These are phyloP conservation scores for Sporisorium sorghi DNA, from an alignment of 1,284 basidiomycete species.

Conservation along the genomic window DNA sequence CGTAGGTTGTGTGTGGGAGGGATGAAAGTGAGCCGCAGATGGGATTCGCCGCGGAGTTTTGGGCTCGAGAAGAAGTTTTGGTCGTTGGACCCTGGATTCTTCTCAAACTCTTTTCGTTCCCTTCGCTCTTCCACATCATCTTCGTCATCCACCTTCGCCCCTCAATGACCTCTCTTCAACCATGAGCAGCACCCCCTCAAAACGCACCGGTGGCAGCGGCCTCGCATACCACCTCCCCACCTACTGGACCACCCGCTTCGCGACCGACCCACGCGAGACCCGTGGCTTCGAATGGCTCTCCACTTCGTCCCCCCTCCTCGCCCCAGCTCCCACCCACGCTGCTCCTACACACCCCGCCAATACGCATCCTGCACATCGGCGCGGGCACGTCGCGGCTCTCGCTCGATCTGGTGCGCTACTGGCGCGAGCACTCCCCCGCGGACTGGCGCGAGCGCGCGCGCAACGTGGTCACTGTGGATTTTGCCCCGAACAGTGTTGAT, in stretches of 20 bases:
- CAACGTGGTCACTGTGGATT: slow-evolving; percentile 40
- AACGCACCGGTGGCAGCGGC: neutral
- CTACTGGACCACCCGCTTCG: slow-evolving; percentile 46
- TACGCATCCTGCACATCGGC: slow-evolving; percentile 44
- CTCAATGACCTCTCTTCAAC: neutral
- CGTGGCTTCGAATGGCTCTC: slow-evolving; percentile 46
- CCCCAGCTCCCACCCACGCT: neutral
- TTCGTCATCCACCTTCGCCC: too few species aligned
- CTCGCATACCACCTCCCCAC: slow-evolving; percentile 56
- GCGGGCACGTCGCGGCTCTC: slow-evolving; percentile 37
- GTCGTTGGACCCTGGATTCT: slow-evolving; percentile 20
- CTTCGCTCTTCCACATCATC: neutral
- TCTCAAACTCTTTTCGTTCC: neutral
- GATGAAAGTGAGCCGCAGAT: neutral
- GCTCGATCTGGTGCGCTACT: slow-evolving; percentile 13
- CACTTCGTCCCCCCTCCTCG: slow-evolving; percentile 12
- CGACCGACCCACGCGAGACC: slow-evolving; percentile 67
- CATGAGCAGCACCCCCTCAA: neutral
- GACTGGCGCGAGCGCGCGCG: slow-evolving; percentile 25
- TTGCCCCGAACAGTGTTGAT: slow-evolving; percentile 21
- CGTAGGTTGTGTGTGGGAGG: neutral
- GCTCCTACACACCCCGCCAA: slow-evolving; percentile 1
- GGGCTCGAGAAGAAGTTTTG: slow-evolving; percentile 55
- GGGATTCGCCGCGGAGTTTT: neutral
- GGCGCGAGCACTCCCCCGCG: neutral